A percentile compares a stretch with the other conserved stretches of the same genome.
Conservation (phyloP, 352 stramenopile species). For the Phytophthora kernoviae region DNA sequence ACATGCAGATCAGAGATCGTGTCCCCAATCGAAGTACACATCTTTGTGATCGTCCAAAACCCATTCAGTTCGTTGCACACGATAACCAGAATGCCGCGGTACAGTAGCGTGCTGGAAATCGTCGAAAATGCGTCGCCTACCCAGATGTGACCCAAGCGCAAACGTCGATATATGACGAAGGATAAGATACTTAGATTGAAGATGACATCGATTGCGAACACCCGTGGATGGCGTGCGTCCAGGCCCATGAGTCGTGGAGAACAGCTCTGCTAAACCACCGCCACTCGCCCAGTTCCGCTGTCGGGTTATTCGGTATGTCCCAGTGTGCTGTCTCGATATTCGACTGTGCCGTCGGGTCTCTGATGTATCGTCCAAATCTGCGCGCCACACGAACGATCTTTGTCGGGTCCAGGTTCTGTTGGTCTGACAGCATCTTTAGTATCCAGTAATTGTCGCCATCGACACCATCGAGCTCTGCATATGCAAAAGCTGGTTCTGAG, state of each 20-base stretch:
- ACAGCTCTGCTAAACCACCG: conserved; percentile 34
- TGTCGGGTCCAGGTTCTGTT: conserved; percentile 15
- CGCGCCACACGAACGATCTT: conserved; percentile 35
- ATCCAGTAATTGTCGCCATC: conserved; percentile 33
- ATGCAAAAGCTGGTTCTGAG: conserved; percentile 19
- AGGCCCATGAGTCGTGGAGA: conserved; percentile 52
- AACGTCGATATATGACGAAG: conserved; percentile 38
- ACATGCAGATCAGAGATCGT: conserved; percentile 20
- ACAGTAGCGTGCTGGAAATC: conserved; percentile 37
- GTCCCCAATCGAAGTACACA: conserved; percentile 25
- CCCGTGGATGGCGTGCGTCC: conserved; percentile 41
- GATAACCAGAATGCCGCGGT: conserved; percentile 38
- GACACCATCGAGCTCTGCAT: conserved; percentile 14
- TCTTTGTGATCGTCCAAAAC: conserved; percentile 41
- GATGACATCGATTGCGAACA: conserved; percentile 34
- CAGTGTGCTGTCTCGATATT: conserved; percentile 43
- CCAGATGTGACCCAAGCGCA: conserved; percentile 38
- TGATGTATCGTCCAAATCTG: conserved; percentile 40
- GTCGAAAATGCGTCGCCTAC: conserved; percentile 45
- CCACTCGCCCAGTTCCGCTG: conserved; percentile 27
- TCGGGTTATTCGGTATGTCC: conserved; percentile 24
- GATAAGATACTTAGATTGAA: conserved; percentile 33
- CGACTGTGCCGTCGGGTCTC: conserved; percentile 35
- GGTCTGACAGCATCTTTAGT: conserved; percentile 9
- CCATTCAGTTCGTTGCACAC: conserved; percentile 41